phyloP scores from a whole-genome alignment of 2,329 filamentous ascomycete species.

The Exophiala spinifera region DNA sequence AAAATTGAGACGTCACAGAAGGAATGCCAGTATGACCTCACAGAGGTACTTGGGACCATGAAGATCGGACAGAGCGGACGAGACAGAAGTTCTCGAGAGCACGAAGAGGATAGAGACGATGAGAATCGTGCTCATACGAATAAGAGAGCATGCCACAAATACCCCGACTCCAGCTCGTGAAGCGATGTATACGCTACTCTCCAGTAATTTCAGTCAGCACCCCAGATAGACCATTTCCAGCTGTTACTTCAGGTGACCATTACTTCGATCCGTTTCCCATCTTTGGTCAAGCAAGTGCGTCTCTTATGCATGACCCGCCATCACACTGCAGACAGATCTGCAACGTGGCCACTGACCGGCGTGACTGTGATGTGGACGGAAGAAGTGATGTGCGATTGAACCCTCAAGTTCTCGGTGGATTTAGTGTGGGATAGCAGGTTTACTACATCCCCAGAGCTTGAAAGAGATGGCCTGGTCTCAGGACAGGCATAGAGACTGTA shows the following conservation, averaged over 20 bases:
- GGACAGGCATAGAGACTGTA: not conserved
- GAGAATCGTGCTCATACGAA: too few relatives aligned
- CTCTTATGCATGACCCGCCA: not conserved
- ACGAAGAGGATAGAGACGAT: too few relatives aligned
- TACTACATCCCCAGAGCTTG: not conserved
- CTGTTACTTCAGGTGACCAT: not conserved
- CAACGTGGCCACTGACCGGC: not conserved
- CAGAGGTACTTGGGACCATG: too few relatives aligned
- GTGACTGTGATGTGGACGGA: not conserved
- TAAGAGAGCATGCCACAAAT: not conserved
- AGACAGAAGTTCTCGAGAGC: too few relatives aligned
- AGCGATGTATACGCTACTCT: not conserved
- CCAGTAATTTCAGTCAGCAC: not conserved
- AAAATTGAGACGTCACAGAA: too few relatives aligned
- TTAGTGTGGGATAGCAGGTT: not conserved
- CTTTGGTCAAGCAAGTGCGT: not conserved
- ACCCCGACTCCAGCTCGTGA: not conserved
- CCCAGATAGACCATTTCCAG: not conserved
- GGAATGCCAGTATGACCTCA: too few relatives aligned
- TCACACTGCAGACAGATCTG: not conserved
- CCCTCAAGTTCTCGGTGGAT: not conserved
- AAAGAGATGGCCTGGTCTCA: not conserved
- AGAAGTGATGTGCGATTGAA: not conserved
- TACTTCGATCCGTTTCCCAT: not conserved
- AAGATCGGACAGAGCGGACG: too few relatives aligned